Conservation (phyloP, 495 filamentous ascomycete genomes). For the Talaromyces trachyspermus region DNA sequence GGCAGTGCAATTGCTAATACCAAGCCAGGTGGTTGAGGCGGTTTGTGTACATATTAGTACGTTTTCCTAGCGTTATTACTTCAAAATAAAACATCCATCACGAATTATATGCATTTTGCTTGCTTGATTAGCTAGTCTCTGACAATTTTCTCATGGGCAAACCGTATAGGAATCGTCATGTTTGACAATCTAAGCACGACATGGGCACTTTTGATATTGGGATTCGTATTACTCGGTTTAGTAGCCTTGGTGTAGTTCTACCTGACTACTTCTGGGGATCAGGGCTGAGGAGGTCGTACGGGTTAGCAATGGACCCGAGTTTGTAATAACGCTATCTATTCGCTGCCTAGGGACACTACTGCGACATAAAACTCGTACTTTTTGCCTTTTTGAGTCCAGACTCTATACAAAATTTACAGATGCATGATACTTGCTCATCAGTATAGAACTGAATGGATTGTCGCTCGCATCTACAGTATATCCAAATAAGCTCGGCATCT, state of each 20-base stretch:
- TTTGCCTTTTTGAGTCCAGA: too few species aligned
- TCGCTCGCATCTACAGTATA: too few species aligned
- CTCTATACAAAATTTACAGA: too few species aligned
- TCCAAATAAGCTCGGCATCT: too few species aligned
- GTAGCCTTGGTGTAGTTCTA: constrained; percentile 29
- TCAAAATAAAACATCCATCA: too few species aligned
- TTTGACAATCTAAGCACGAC: constrained; percentile 26
- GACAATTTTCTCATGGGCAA: neutral
- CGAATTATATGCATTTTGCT: too few species aligned
- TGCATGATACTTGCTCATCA: too few species aligned
- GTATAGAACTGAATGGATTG: too few species aligned
- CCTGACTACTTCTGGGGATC: constrained; percentile 30
- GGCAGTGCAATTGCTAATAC: constrained; percentile 29
- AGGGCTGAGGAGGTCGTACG: neutral
- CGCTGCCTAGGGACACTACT: too few species aligned
- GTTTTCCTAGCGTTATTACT: neutral
- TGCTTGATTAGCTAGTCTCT: too few species aligned
- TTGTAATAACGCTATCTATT: too few species aligned
- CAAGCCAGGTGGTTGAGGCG: constrained; percentile 28
- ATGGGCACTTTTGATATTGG: constrained; percentile 30
- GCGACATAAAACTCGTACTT: too few species aligned
- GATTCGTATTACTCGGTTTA: constrained; percentile 27
- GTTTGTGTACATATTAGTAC: constrained; percentile 23
- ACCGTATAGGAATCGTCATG: constrained; percentile 24
- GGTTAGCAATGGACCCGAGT: neutral